Evolutionary conservation across 768 basidiomycete species (phyloP).

Genomic region (Leccinum rimulosum): DNA sequence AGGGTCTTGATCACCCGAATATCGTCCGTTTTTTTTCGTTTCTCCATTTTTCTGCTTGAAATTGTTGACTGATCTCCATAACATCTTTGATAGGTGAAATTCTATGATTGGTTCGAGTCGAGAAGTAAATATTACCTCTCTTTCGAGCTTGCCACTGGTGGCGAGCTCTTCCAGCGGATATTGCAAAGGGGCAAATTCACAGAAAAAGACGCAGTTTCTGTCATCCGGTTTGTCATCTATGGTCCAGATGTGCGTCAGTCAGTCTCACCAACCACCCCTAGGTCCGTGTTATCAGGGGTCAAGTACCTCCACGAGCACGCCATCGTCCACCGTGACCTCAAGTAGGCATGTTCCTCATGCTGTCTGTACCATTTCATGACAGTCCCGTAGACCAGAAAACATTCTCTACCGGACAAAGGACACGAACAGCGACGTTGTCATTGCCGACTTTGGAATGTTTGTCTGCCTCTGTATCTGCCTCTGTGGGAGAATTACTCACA

Average conservation of each 20-base stretch:
- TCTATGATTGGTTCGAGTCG: constrained; percentile 96
- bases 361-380: background rate
- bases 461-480: constrained; percentile 23
- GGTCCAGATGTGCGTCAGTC: background rate
- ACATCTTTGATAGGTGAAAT: constrained; percentile 67
- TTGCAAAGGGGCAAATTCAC: constrained; percentile 86
- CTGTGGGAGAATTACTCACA: background rate
- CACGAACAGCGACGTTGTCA: constrained; percentile 80
- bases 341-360: constrained; percentile 44
- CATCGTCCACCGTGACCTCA: constrained; percentile 96
- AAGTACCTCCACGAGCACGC: constrained; percentile 88
- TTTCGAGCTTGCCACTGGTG: constrained; percentile 91
- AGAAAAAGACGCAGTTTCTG: constrained; percentile 82
- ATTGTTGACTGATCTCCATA: background rate
- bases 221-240: constrained; percentile 55
- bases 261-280: constrained; percentile 24
- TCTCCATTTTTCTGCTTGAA: background rate
- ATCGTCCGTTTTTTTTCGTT: constrained; percentile 53
- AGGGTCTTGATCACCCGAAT: constrained; percentile 87
- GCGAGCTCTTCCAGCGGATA: constrained; percentile 92
- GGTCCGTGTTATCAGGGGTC: constrained; percentile 82
- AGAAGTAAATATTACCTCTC: constrained; percentile 93
- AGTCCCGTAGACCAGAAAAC: constrained; percentile 76
- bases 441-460: constrained; percentile 96
- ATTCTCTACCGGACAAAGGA: constrained; percentile 86